phyloP scores from a whole-genome alignment of 495 filamentous ascomycete genomes.

The Podospora pseudocomata region DNA sequence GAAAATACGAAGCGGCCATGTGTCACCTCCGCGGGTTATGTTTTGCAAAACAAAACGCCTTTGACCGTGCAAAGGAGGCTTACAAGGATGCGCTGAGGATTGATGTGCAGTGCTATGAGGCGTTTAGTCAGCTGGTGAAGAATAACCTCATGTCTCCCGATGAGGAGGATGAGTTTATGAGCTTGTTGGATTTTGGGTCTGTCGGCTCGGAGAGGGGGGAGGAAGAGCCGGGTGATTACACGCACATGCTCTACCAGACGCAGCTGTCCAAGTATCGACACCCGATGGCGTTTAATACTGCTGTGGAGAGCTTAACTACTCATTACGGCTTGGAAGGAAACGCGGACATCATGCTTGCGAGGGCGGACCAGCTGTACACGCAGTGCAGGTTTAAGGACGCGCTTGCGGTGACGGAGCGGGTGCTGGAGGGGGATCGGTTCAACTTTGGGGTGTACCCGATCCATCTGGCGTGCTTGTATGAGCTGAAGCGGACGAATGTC shows the following conservation, averaged over 20 bases:
- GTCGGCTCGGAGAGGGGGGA: slow-evolving; percentile 45
- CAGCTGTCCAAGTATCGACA: slow-evolving; percentile 94
- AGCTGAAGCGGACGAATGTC: slow-evolving; percentile 77
- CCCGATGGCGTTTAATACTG: slow-evolving; percentile 74
- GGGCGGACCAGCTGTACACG: slow-evolving; percentile 87
- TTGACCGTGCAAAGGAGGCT: slow-evolving; percentile 94
- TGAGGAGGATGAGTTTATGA: slow-evolving; percentile 91
- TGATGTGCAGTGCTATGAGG: slow-evolving; percentile 97
- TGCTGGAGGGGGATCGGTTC: slow-evolving; percentile 77
- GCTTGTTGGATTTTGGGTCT: slow-evolving; percentile 80
- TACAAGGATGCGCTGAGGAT: slow-evolving; percentile 96
- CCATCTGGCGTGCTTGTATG: slow-evolving; percentile 88
- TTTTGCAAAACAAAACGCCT: slow-evolving; percentile 95
- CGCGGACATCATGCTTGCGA: slow-evolving; percentile 87
- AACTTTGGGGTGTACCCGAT: slow-evolving; percentile 86
- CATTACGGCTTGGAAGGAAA: slow-evolving; percentile 88
- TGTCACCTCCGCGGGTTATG: slow-evolving; percentile 91
- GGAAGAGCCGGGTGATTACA: slow-evolving; percentile 85
- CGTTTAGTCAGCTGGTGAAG: slow-evolving; percentile 96
- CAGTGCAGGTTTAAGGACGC: slow-evolving; percentile 91
- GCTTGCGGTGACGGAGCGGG: slow-evolving; percentile 73
- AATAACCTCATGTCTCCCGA: slow-evolving; percentile 96
- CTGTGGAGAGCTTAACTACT: slow-evolving; percentile 83
- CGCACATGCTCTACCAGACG: slow-evolving; percentile 95
- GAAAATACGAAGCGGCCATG: slow-evolving; percentile 93